Percentiles rank a stretch among this genome's conserved stretches.
phyloP scores from a whole-genome alignment of 768 basidiomycete species.

The Cyclocybe cylindracea region DNA sequence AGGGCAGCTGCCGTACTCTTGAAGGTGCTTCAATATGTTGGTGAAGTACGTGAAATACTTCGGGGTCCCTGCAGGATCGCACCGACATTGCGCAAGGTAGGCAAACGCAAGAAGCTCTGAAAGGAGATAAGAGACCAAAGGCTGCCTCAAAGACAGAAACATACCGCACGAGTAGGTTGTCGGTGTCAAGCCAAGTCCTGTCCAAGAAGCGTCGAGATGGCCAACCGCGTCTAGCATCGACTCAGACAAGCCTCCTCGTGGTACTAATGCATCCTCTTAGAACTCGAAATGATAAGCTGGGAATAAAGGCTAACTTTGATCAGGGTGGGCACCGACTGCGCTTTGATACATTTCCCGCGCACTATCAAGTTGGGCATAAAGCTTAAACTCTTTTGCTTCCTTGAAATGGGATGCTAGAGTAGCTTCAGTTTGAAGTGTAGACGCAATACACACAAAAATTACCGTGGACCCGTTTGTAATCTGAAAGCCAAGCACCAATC shows the following conservation, averaged over 20 bases:
- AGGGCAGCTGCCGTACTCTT: slow-evolving; percentile 47
- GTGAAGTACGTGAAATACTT: slow-evolving; percentile 64
- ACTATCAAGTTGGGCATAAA: slow-evolving; percentile 43
- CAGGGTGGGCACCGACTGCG: slow-evolving; percentile 74
- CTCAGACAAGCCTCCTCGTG: slow-evolving; percentile 50
- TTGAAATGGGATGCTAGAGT: slow-evolving; percentile 47
- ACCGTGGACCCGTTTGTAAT: slow-evolving; percentile 55
- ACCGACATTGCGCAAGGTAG: slow-evolving; percentile 80
- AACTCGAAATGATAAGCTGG: background rate
- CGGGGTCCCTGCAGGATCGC: slow-evolving; percentile 66
- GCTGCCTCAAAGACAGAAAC: slow-evolving; percentile 11
- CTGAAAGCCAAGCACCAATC: slow-evolving; percentile 61
- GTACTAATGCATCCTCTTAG: slow-evolving; percentile 37
- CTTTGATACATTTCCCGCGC: slow-evolving; percentile 72
- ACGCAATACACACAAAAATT: slow-evolving; percentile 10
- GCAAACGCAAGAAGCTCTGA: slow-evolving; percentile 76
- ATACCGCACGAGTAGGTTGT: slow-evolving; percentile 66
- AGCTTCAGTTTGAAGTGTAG: slow-evolving; percentile 3
- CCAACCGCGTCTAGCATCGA: slow-evolving; percentile 38
- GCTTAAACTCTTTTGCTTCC: slow-evolving; percentile 37
- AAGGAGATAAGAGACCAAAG: slow-evolving; percentile 1
- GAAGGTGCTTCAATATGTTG: slow-evolving; percentile 49
- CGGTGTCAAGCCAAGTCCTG: slow-evolving; percentile 63
- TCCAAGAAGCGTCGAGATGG: slow-evolving; percentile 41
- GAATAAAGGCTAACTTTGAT: slow-evolving; percentile 57